Evolutionary conservation across 768 basidiomycete species (phyloP), one percentile per base, ranked within the genome.

Genomic region (Tylopilus sp.): DNA sequence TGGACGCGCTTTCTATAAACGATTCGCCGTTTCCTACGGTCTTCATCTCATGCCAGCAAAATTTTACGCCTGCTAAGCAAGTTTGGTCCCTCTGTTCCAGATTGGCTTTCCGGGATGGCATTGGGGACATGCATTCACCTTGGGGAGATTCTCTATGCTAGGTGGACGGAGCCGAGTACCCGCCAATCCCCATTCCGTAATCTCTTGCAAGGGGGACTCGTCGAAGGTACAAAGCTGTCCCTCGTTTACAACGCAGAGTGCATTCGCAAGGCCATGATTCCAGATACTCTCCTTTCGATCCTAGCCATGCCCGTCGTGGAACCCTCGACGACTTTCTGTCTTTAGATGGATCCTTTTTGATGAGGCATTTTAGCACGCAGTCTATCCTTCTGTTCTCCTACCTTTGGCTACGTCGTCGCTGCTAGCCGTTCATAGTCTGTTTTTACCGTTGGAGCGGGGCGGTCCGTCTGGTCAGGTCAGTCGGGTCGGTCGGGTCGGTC

Each of bases 111-210:
- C 12, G 28, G 40, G 22, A 29, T 29, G 28, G 37, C 36, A 3
- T 19, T 21, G 28, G 12, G 21, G 19, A 40, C 37, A 16, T 30
- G 9, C 7, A 8, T 28, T 12, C 2, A 14, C 24, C 48, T 64
- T 56, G 34, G 45, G 52, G 43, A 45, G 40, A 19, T 46, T 6
- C 52, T 78, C 25, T 60, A 72, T 47, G 30, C 24, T 8, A 64
- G 74, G 33, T 76, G 75, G 76, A 48, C 45, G 21, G 31, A 44
- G 17, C 21, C 71, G 69, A 69, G 40, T 38, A 8, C 68, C 64
- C 6, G 48, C 51, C 7, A 42, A 50, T n/a, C n/a, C n/a, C n/a
- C n/a, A n/a, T n/a, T n/a, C n/a, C n/a, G n/a, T n/a, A n/a, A n/a
- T n/a, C n/a, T 26, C 26, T 47, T 33, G 6, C 31, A 25, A 7